Evolutionary conservation across 176 grass and related monocot genomes (phyloP).

Genomic region (Aegilops tauschii): DNA sequence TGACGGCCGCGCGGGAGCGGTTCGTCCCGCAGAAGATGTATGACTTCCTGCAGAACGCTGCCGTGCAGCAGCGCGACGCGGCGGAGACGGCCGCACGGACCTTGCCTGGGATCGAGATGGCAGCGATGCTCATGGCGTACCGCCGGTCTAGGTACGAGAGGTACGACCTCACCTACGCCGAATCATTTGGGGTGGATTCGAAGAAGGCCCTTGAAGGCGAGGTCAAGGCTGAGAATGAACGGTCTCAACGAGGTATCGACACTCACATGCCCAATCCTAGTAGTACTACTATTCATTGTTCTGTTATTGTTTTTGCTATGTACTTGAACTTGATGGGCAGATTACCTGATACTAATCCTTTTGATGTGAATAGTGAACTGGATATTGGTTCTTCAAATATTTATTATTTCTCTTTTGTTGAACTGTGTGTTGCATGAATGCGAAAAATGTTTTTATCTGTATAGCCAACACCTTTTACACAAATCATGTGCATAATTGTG

Average conservation of each 20-base stretch:
- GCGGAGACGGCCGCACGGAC: background rate
- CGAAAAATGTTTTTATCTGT: background rate
- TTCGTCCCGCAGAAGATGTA: constrained; percentile 42
- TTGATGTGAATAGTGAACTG: background rate
- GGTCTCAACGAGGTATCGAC: constrained; percentile 83
- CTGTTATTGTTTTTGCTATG: constrained; percentile 19
- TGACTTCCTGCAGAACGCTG: constrained; percentile 44
- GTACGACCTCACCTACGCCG: constrained; percentile 68
- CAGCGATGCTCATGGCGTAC: constrained; percentile 55
- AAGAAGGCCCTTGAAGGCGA: constrained; percentile 18
- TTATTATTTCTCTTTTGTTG: background rate
- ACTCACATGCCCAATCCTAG: constrained; percentile 36
- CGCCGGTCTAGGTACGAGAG: constrained; percentile 47
- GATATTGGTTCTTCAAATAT: background rate
- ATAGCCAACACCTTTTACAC: background rate
- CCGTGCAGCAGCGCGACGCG: constrained; percentile 32
- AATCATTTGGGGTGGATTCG: constrained; percentile 75
- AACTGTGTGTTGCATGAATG: background rate
- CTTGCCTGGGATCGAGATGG: constrained; percentile 43
- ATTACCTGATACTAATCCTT: background rate
- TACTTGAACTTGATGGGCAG: constrained; percentile 18
- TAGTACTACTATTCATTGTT: background rate
- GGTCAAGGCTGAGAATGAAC: constrained; percentile 23
- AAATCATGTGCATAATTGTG: background rate
- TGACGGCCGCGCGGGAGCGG: constrained; percentile 39